A percentile compares a stretch with the other conserved stretches of the same genome.
Conservation (phyloP, 495 filamentous ascomycete genomes). For the Penicillium psychrofluorescens region DNA sequence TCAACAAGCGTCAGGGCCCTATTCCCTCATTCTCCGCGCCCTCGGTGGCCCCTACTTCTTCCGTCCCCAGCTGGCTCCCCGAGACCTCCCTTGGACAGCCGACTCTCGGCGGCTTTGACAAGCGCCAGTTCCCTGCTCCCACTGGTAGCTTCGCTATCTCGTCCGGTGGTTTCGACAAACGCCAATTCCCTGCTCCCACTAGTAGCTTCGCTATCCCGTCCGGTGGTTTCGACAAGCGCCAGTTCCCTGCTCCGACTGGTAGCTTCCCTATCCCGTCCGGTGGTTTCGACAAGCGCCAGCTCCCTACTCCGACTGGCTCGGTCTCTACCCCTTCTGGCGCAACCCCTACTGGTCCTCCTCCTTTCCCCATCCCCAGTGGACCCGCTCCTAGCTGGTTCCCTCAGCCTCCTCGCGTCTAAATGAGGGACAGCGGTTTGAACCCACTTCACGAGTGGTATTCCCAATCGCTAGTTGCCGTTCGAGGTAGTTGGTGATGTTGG, state of each 20-base stretch:
- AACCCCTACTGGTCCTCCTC: not conserved
- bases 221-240: not conserved
- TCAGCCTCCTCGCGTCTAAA: not conserved
- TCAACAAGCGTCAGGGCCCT: too few relatives aligned
- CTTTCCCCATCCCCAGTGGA: conserved; percentile 1
- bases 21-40: too few relatives aligned
- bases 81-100: not conserved
- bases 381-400: conserved; percentile 1
- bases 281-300: not conserved
- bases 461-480: not conserved
- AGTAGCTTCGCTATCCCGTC: not conserved
- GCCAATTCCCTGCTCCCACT: conserved; percentile 2
- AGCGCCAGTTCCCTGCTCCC: conserved; percentile 2
- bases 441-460: not conserved
- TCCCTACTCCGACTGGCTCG: conserved; percentile 2
- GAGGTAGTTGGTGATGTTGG: conserved; percentile 1
- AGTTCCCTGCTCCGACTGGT: conserved; percentile 2
- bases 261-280: not conserved
- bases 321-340: not conserved
- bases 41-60: too few relatives aligned
- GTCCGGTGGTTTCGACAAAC: not conserved
- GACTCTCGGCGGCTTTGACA: not conserved
- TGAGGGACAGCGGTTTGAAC: too few relatives aligned
- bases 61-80: not conserved
- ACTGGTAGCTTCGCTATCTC: not conserved